Percentiles rank a stretch among this genome's conserved stretches.
Conservation (phyloP, 257 asterid genomes). For the Linderniella brevidens region DNA sequence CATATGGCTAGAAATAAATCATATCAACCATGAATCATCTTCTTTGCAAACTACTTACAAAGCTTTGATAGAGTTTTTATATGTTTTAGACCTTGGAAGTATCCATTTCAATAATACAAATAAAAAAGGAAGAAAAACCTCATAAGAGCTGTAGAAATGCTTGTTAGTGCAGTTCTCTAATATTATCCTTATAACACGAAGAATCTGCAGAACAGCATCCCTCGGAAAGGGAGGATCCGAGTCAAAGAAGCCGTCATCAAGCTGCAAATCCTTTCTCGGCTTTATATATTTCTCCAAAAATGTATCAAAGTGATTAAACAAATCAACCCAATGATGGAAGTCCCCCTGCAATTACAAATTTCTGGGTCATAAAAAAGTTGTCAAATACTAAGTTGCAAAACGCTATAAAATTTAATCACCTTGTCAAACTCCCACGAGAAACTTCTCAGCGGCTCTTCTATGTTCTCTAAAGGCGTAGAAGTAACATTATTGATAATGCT, state of each 20-base stretch:
- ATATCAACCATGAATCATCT: too few species aligned
- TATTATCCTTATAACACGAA: slow-evolving; percentile 73
- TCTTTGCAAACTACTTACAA: too few species aligned
- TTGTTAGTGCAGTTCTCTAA: slow-evolving; percentile 94
- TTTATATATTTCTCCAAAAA: slow-evolving; percentile 78
- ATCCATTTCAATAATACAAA: neutral
- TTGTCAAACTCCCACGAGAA: slow-evolving; percentile 95
- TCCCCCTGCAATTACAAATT: slow-evolving; percentile 67
- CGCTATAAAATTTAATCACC: slow-evolving; percentile 22
- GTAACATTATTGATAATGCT: slow-evolving; percentile 58
- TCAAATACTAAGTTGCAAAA: slow-evolving; percentile 5
- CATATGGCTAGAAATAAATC: too few species aligned
- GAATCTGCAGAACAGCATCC: slow-evolving; percentile 80
- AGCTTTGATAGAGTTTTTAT: too few species aligned
- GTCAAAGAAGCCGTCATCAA: slow-evolving; percentile 53
- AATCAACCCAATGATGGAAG: slow-evolving; percentile 97
- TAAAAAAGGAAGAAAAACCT: slow-evolving; percentile 45
- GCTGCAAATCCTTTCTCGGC: slow-evolving; percentile 93
- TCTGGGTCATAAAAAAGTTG: slow-evolving; percentile 14
- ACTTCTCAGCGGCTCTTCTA: slow-evolving; percentile 51
- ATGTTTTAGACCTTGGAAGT: neutral
- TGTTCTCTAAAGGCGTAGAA: slow-evolving; percentile 61
- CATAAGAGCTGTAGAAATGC: slow-evolving; percentile 92
- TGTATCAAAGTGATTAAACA: slow-evolving; percentile 83
- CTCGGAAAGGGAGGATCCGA: slow-evolving; percentile 70